These are phyloP conservation scores for Euclidium syriacum DNA, from an alignment of 345 rosid species.

Conservation along the genomic window DNA sequence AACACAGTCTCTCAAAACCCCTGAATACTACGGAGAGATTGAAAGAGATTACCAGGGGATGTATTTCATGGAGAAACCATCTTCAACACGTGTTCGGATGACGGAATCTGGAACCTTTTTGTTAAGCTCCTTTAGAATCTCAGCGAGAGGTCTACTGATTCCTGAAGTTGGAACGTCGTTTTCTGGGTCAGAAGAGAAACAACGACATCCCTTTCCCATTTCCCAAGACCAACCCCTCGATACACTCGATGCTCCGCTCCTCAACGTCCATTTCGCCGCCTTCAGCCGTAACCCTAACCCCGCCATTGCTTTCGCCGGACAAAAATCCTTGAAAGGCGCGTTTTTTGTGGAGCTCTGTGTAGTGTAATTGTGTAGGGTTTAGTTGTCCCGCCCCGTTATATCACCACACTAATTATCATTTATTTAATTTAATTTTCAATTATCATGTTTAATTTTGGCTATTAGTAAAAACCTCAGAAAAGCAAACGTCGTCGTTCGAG, in stretches of 20 bases:
- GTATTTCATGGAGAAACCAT: conserved; percentile 60
- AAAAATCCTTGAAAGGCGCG: conserved; percentile 1
- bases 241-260: conserved; percentile 7
- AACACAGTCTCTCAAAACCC: neutral
- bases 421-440: neutral
- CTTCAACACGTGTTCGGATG: conserved; percentile 46
- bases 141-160: conserved; percentile 60
- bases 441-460: neutral
- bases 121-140: conserved; percentile 72
- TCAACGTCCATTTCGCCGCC: conserved; percentile 14
- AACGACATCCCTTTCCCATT: conserved; percentile 10
- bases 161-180: conserved; percentile 54
- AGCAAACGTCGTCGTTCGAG: neutral
- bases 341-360: neutral
- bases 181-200: conserved; percentile 24
- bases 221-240: conserved; percentile 1
- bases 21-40: neutral
- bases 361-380: neutral
- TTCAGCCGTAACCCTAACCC: conserved; percentile 15
- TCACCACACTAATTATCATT: neutral
- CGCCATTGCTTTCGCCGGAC: conserved; percentile 26
- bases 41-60: conserved; percentile 56
- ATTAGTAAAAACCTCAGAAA: neutral
- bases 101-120: conserved; percentile 71
- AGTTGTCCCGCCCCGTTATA: neutral